phyloP scores from a whole-genome alignment of 2,329 filamentous ascomycete species.

The Fusarium phyllophilum region DNA sequence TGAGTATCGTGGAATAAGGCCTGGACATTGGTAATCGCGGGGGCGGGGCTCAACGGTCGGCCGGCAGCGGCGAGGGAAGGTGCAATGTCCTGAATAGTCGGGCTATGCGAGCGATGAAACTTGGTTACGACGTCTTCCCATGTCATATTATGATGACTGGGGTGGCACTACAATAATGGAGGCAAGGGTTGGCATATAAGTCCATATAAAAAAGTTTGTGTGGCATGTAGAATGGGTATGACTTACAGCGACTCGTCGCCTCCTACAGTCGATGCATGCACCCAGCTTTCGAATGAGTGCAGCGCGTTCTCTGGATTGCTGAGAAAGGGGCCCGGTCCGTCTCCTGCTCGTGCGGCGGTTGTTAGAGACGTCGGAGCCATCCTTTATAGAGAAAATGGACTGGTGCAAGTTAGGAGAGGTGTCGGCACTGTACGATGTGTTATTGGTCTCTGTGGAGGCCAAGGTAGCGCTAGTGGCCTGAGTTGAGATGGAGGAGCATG shows the following conservation, averaged over 20 bases:
- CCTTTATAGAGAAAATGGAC: slow-evolving; percentile 65
- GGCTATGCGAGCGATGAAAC: slow-evolving; percentile 63
- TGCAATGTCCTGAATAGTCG: slow-evolving; percentile 60
- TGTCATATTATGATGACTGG: slow-evolving; percentile 68
- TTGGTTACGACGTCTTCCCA: slow-evolving; percentile 68
- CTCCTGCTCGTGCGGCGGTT: slow-evolving; percentile 66
- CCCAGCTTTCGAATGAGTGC: slow-evolving; percentile 69
- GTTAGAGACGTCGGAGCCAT: slow-evolving; percentile 64
- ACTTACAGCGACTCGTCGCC: slow-evolving; percentile 68
- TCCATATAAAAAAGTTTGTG: neutral
- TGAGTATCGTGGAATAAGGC: slow-evolving; percentile 58
- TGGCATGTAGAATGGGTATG: neutral
- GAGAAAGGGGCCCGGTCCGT: slow-evolving; percentile 68
- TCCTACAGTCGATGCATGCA: slow-evolving; percentile 65
- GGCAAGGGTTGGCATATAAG: slow-evolving; percentile 32
- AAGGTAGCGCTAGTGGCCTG: slow-evolving; percentile 57
- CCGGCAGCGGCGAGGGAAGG: slow-evolving; percentile 53
- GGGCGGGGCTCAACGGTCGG: slow-evolving; percentile 59
- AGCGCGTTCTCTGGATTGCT: slow-evolving; percentile 67
- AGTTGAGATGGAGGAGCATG: slow-evolving; percentile 64
- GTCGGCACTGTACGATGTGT: slow-evolving; percentile 63
- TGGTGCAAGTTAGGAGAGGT: slow-evolving; percentile 62
- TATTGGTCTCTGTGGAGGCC: slow-evolving; percentile 59
- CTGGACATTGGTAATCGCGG: slow-evolving; percentile 50
- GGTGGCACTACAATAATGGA: slow-evolving; percentile 60